These are phyloP conservation scores for Xerocomus potaroensis DNA, from an alignment of 768 basidiomycete species.

Conservation along the genomic window DNA sequence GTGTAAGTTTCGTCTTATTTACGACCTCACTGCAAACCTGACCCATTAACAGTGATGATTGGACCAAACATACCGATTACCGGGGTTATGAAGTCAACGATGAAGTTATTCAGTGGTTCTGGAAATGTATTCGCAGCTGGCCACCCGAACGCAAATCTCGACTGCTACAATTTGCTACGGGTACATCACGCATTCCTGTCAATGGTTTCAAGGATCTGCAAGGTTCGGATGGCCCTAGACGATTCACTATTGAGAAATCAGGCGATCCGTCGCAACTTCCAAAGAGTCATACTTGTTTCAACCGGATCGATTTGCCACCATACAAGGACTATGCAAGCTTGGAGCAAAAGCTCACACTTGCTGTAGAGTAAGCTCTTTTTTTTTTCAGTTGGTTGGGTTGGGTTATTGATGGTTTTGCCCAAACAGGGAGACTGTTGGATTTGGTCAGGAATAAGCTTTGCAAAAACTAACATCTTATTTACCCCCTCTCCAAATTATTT, in stretches of 20 bases:
- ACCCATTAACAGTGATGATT: slow-evolving; percentile 68
- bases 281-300: slow-evolving; percentile 97
- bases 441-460: slow-evolving; percentile 78
- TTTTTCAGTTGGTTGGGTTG: slow-evolving; percentile 3
- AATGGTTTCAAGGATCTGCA: slow-evolving; percentile 99
- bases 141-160: slow-evolving; percentile 98
- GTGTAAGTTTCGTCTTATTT: slow-evolving; percentile 56
- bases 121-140: slow-evolving; percentile 98
- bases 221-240: slow-evolving; percentile 93
- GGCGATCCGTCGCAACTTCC: slow-evolving; percentile 96
- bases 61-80: slow-evolving; percentile 99
- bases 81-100: slow-evolving; percentile 94
- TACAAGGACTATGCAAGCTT: slow-evolving; percentile 94
- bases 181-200: slow-evolving; percentile 95
- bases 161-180: slow-evolving; percentile 93
- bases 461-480: slow-evolving; percentile 10
- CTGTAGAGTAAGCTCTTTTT: slow-evolving; percentile 72
- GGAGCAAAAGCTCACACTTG: slow-evolving; percentile 92
- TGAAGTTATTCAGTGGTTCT: slow-evolving; percentile 99
- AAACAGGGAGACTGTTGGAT: slow-evolving; percentile 83
- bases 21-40: background rate
- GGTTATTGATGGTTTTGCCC: slow-evolving; percentile 15
- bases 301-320: slow-evolving; percentile 92
- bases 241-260: slow-evolving; percentile 98
- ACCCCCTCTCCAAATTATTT: background rate